These are phyloP conservation scores for Ministeria vibrans DNA, from an alignment of 78 protist genomes.

Conservation along the genomic window DNA sequence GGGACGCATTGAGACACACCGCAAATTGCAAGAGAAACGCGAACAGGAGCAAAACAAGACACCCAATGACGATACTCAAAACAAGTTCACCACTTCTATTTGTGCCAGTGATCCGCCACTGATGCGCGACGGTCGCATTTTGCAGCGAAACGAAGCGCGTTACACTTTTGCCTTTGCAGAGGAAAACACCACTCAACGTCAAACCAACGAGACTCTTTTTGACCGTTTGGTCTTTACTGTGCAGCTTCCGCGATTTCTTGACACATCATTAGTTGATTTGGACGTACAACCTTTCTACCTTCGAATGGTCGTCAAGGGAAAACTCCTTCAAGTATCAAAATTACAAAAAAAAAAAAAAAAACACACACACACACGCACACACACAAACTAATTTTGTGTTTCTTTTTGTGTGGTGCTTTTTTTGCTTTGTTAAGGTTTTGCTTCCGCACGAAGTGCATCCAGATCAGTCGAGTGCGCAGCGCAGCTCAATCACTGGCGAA, in stretches of 20 bases:
- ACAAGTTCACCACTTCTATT: not conserved
- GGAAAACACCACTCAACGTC: not conserved
- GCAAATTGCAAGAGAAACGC: not conserved
- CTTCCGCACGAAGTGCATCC: too few relatives aligned
- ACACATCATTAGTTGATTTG: slow-evolving; percentile 34
- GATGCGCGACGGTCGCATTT: not conserved
- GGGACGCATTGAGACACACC: not conserved
- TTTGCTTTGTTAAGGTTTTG: too few relatives aligned
- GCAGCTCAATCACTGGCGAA: too few relatives aligned
- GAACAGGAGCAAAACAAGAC: not conserved
- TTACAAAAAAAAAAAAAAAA: too few relatives aligned
- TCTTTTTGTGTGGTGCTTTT: too few relatives aligned
- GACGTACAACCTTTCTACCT: slow-evolving; percentile 54
- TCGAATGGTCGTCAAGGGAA: slow-evolving; percentile 30
- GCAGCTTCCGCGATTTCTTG: slow-evolving; percentile 19
- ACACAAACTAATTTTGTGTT: too few relatives aligned
- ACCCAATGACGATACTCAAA: not conserved
- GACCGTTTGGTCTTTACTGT: slow-evolving; percentile 4
- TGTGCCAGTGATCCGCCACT: not conserved
- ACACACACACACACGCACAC: too few relatives aligned
- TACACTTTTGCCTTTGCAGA: slow-evolving; percentile 9
- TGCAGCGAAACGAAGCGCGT: slow-evolving; percentile 43
- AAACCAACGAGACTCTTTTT: too few relatives aligned
- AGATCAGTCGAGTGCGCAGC: too few relatives aligned
- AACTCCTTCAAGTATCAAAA: too few relatives aligned